Conservation (phyloP, 805 yeast species). For the Starmerella gropengiesseri region DNA sequence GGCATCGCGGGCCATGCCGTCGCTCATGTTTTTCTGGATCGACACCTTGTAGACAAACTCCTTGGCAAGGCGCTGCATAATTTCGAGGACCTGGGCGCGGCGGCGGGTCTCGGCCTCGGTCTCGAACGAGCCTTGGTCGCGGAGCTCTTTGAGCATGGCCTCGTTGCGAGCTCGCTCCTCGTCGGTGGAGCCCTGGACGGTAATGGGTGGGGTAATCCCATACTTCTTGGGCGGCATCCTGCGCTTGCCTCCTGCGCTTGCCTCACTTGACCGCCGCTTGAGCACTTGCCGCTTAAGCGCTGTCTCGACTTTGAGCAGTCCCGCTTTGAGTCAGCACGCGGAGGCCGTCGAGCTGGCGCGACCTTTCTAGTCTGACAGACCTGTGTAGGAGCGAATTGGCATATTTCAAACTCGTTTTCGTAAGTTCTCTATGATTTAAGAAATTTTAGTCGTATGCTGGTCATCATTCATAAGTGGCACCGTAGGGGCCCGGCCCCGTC, state of each 20-base stretch:
- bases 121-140: conserved; percentile 80
- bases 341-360: too few relatives aligned
- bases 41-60: conserved; percentile 80
- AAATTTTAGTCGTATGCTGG: too few relatives aligned
- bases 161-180: conserved; percentile 71
- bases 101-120: conserved; percentile 71
- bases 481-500: too few relatives aligned
- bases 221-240: conserved; percentile 30
- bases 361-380: too few relatives aligned
- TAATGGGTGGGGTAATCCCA: conserved; percentile 77
- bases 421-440: too few relatives aligned
- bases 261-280: neutral
- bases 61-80: conserved; percentile 60
- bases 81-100: conserved; percentile 59
- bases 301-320: too few relatives aligned
- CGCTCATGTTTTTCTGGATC: conserved; percentile 77
- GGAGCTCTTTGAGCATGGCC: conserved; percentile 61
- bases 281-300: too few relatives aligned
- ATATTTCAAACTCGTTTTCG: too few relatives aligned
- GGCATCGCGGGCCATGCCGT: conserved; percentile 94
- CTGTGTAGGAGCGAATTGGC: too few relatives aligned
- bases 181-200: conserved; percentile 73
- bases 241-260: neutral
- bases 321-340: too few relatives aligned
- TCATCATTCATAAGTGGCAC: too few relatives aligned